Evolutionary conservation across 129 eudicot genomes (phyloP).

Genomic region (Artemisia annua): DNA sequence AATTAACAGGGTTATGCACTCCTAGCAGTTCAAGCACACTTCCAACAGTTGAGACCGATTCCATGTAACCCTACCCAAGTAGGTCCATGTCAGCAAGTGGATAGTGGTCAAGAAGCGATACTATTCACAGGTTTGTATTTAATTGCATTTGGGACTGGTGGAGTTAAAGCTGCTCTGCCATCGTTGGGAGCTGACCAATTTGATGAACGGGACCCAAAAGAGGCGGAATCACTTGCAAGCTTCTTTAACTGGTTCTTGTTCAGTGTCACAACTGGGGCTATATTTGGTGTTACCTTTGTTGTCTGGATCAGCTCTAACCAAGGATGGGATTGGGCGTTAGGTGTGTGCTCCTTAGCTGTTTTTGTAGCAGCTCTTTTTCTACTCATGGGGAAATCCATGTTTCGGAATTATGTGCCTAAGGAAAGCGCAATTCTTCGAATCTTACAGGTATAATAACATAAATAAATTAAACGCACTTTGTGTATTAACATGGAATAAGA

Average conservation of each 20-base stretch:
- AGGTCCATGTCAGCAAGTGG: constrained; percentile 51
- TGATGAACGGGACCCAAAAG: constrained; percentile 66
- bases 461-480: neutral
- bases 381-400: constrained; percentile 60
- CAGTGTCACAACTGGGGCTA: constrained; percentile 50
- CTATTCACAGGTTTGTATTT: constrained; percentile 58
- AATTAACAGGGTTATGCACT: constrained; percentile 57
- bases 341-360: constrained; percentile 50
- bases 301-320: constrained; percentile 63
- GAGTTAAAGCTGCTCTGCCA: constrained; percentile 68
- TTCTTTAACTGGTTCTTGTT: constrained; percentile 72
- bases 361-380: constrained; percentile 48
- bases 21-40: constrained; percentile 72
- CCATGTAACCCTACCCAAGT: constrained; percentile 55
- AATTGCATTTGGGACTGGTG: constrained; percentile 68
- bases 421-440: constrained; percentile 67
- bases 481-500: neutral
- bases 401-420: constrained; percentile 52
- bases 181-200: constrained; percentile 84
- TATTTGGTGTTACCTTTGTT: constrained; percentile 67
- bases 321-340: constrained; percentile 83
- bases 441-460: constrained; percentile 45
- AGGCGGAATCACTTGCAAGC: constrained; percentile 56
- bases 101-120: constrained; percentile 53
- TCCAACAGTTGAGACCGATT: constrained; percentile 60